Evolutionary conservation across 768 basidiomycete genomes (phyloP), one percentile per base, ranked within the genome.

Genomic region (Boletus edulis): DNA sequence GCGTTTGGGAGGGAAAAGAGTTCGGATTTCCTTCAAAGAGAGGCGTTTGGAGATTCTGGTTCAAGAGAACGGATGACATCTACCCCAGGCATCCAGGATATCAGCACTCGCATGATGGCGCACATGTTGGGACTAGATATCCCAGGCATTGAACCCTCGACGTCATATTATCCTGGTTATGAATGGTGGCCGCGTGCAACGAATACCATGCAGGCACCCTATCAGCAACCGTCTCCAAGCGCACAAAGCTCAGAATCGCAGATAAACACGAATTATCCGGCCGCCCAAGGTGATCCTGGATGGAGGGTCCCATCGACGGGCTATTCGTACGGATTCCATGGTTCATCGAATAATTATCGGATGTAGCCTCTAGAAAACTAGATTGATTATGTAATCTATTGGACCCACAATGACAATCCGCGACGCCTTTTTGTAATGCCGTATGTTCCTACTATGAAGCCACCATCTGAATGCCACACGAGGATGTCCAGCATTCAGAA

Each of bases 121-220:
- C 83, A 86, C 61, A 87, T 87, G 84, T 70, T 87, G 22, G 85
- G 84, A 15, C 68, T 86, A 22, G 83, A 86, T 65, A 76, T 86
- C 55, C 83, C 83, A 43, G 84, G 83, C 29, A 75, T 85, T 32
- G 70, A 75, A 17, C 68, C 71, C 8, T 84, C 85, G 54, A 76
- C 84, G 39, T 83, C 85, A 39, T 75, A 70, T 51, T 73, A 70
- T 51, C 72, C 72, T 45, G 84, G 82, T 27, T 85, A 82, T 61
- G 83, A 85, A 63, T 85, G 82, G 85, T 86, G 84, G 83, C 81
- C 84, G 20, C 78, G 80, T 37, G 51, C 63, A 31, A 59, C 66
- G 4, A 58, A 55, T 29, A 37, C 31, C 42, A 35, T 42, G 17
- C 59, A 61, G 5, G 39, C 58, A 42, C 31, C 63, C 11, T 64